phyloP scores from a whole-genome alignment of 208 protist species.

The Crithidia brevicula region DNA sequence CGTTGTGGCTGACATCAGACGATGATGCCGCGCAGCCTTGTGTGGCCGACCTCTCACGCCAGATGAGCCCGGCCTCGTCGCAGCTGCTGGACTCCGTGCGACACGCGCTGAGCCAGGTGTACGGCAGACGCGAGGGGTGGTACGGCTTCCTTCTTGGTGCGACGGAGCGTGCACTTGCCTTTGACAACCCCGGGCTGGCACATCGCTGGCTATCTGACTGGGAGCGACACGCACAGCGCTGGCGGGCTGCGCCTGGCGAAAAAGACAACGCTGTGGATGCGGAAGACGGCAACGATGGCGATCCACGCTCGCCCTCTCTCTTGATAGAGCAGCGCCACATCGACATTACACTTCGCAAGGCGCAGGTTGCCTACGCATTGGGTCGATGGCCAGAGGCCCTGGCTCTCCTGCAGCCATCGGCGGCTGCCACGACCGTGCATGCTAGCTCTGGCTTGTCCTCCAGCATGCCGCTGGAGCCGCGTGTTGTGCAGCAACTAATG shows the following conservation, averaged over 20 bases:
- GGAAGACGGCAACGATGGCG: neutral
- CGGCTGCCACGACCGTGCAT: slow-evolving; percentile 4
- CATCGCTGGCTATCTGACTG: slow-evolving; percentile 37
- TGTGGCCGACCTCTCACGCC: neutral
- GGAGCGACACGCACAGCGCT: slow-evolving; percentile 2
- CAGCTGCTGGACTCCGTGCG: slow-evolving; percentile 36
- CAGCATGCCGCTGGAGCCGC: slow-evolving; percentile 22
- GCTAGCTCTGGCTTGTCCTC: neutral
- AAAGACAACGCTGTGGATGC: neutral
- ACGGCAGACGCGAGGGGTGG: slow-evolving; percentile 22
- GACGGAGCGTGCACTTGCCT: slow-evolving; percentile 28
- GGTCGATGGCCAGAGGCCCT: slow-evolving; percentile 36
- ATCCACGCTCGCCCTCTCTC: neutral
- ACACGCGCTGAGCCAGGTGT: slow-evolving; percentile 35
- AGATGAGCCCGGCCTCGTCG: neutral
- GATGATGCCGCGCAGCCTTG: neutral
- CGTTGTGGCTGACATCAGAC: neutral
- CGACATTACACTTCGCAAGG: slow-evolving; percentile 31
- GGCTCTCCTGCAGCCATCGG: slow-evolving; percentile 27
- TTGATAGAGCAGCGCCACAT: neutral
- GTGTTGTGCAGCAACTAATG: slow-evolving; percentile 65
- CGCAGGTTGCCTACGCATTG: slow-evolving; percentile 33
- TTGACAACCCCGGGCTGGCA: slow-evolving; percentile 18
- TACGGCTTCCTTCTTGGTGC: slow-evolving; percentile 16
- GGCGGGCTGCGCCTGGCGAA: neutral